phyloP scores from a whole-genome alignment of 2,329 filamentous ascomycete species.

The Rasamsonia emersonii region DNA sequence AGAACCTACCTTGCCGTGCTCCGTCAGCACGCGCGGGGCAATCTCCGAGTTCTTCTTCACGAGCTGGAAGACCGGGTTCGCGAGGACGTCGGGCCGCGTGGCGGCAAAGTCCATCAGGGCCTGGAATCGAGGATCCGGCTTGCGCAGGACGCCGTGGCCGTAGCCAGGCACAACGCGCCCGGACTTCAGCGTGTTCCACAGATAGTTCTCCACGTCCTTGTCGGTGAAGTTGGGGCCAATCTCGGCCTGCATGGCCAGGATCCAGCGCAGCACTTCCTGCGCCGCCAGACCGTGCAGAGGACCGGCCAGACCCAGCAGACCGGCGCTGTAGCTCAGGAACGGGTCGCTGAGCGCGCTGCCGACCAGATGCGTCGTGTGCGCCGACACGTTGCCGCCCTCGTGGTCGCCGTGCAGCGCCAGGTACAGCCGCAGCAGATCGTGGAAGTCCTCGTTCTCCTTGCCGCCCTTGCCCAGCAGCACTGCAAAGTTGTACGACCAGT shows the following conservation, averaged over 20 bases:
- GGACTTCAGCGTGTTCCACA: constrained; percentile 88
- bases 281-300: constrained; percentile 88
- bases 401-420: constrained; percentile 96
- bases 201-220: constrained; percentile 75
- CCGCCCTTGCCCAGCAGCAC: constrained; percentile 89
- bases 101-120: constrained; percentile 93
- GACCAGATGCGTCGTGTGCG: constrained; percentile 89
- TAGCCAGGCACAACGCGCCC: constrained; percentile 93
- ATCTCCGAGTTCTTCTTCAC: constrained; percentile 90
- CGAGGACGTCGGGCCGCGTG: constrained; percentile 72
- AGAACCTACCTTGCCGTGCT: constrained; percentile 70
- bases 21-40: constrained; percentile 77
- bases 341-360: constrained; percentile 90
- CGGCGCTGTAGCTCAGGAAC: constrained; percentile 92
- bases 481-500: constrained; percentile 99
- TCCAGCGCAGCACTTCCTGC: constrained; percentile 95
- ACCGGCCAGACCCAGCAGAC: constrained; percentile 90
- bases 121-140: constrained; percentile 93
- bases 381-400: constrained; percentile 95
- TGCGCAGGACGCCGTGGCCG: constrained; percentile 89
- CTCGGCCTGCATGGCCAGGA: constrained; percentile 85
- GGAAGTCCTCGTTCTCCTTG: constrained; percentile 64
- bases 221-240: constrained; percentile 73
- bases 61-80: constrained; percentile 84
- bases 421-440: constrained; percentile 88